Percentiles rank a stretch among this genome's conserved stretches.
These are phyloP conservation scores for Crassisporium funariophilum DNA, from an alignment of 768 basidiomycete genomes.

Conservation along the genomic window DNA sequence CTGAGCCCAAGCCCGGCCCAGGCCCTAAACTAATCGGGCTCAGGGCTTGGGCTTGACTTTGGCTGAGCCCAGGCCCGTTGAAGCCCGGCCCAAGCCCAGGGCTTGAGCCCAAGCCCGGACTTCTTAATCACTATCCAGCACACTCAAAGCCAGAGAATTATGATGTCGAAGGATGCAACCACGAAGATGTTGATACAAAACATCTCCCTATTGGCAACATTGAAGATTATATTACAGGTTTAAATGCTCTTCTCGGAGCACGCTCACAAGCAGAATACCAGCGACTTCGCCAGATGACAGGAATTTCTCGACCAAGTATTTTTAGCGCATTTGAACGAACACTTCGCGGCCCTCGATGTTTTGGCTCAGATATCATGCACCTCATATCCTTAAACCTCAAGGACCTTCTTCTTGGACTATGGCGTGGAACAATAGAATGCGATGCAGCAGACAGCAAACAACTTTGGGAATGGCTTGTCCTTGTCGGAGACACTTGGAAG, in stretches of 20 bases:
- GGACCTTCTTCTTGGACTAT: constrained; percentile 36
- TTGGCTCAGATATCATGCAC: constrained; percentile 47
- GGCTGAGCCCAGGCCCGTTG: no score
- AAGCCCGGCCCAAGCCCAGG: no score
- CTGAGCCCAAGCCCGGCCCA: no score
- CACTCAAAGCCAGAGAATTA: constrained; percentile 29
- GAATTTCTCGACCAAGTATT: constrained; percentile 37
- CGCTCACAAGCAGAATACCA: constrained; percentile 17
- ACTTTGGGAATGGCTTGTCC: constrained; percentile 32
- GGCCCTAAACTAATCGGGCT: no score
- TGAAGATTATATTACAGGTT: constrained; percentile 15
- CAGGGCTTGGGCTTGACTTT: no score
- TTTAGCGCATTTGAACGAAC: constrained; percentile 32
- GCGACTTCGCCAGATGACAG: constrained; percentile 22
- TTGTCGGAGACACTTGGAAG: constrained; percentile 34
- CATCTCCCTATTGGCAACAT: background rate
- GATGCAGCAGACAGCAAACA: constrained; percentile 18
- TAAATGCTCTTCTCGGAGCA: constrained; percentile 15
- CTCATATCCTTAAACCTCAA: constrained; percentile 34
- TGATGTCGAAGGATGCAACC: constrained; percentile 23
- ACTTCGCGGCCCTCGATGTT: constrained; percentile 34
- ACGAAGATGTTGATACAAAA: constrained; percentile 16
- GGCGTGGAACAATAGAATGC: constrained; percentile 31
- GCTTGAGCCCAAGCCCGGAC: no score
- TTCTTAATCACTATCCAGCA: constrained; percentile 40